Evolutionary conservation across 495 filamentous ascomycete genomes (phyloP).

Genomic region (Penicillium canescens): DNA sequence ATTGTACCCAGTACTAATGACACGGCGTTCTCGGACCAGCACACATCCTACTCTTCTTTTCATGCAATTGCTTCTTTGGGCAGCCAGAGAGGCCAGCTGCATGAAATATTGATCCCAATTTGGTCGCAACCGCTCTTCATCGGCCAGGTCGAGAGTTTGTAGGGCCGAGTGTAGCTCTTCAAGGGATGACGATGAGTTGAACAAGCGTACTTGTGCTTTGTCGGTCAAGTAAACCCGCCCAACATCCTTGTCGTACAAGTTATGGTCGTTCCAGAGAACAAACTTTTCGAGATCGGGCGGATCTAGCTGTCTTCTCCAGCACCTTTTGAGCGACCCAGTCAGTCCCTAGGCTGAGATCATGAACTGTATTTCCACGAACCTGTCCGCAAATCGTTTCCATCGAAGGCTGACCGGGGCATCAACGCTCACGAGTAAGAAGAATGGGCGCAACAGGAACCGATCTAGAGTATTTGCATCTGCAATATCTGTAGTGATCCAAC

Average conservation of each 20-base stretch:
- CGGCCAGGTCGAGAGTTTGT: constrained; percentile 66
- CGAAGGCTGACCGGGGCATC: constrained; percentile 84
- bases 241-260: constrained; percentile 67
- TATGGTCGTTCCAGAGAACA: constrained; percentile 68
- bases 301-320: constrained; percentile 37
- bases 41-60: constrained; percentile 95
- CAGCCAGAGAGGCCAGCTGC: constrained; percentile 87
- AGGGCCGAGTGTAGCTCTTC: constrained; percentile 68
- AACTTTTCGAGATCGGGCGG: constrained; percentile 74
- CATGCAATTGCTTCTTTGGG: constrained; percentile 95
- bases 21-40: constrained; percentile 81
- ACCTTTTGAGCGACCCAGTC: constrained; percentile 31
- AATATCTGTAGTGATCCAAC: constrained; percentile 84
- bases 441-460: constrained; percentile 73
- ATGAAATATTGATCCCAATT: constrained; percentile 99
- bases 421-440: constrained; percentile 89
- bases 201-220: constrained; percentile 75
- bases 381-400: constrained; percentile 69
- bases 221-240: constrained; percentile 74
- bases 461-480: constrained; percentile 68
- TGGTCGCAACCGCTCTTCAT: constrained; percentile 81
- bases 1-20: constrained; percentile 97
- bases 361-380: constrained; percentile 33
- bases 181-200: constrained; percentile 78
- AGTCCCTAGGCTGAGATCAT: neutral